phyloP scores from a whole-genome alignment of 257 asterid genomes.

The Echium plantagineum region DNA sequence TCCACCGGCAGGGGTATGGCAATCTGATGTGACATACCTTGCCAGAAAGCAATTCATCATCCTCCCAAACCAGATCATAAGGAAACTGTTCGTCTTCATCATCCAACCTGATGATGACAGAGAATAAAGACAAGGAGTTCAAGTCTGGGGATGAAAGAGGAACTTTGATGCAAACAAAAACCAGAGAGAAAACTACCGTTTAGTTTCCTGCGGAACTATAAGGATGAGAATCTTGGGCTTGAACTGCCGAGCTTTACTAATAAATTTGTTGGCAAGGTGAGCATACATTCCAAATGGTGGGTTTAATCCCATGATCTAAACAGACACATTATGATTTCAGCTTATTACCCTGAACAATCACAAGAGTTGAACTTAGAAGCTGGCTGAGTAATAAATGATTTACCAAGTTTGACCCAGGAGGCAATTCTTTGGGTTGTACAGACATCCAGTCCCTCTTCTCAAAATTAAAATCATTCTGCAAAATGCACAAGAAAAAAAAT shows the following conservation, averaged over 20 bases:
- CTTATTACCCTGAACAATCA: constrained; percentile 6
- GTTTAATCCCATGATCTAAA: constrained; percentile 88
- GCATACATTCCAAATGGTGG: constrained; percentile 89
- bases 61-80: constrained; percentile 78
- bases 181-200: constrained; percentile 26
- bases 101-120: constrained; percentile 46
- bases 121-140: constrained; percentile 3
- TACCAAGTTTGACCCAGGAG: constrained; percentile 69
- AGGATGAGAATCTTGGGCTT: constrained; percentile 87
- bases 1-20: neutral
- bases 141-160: neutral
- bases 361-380: constrained; percentile 9
- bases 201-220: constrained; percentile 64
- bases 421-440: constrained; percentile 46
- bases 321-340: constrained; percentile 10
- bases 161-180: neutral
- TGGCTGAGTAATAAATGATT: constrained; percentile 11
- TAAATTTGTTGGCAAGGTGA: constrained; percentile 59
- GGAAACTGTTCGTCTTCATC: constrained; percentile 14
- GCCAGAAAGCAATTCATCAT: constrained; percentile 54
- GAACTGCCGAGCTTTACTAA: constrained; percentile 75
- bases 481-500: constrained; percentile 7
- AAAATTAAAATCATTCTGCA: constrained; percentile 70
- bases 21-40: constrained; percentile 31
- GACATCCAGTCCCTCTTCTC: constrained; percentile 81